Evolutionary conservation across 2,329 filamentous ascomycete species (phyloP), one percentile per base, ranked within the genome.

Genomic region (Ophiostoma quercus): DNA sequence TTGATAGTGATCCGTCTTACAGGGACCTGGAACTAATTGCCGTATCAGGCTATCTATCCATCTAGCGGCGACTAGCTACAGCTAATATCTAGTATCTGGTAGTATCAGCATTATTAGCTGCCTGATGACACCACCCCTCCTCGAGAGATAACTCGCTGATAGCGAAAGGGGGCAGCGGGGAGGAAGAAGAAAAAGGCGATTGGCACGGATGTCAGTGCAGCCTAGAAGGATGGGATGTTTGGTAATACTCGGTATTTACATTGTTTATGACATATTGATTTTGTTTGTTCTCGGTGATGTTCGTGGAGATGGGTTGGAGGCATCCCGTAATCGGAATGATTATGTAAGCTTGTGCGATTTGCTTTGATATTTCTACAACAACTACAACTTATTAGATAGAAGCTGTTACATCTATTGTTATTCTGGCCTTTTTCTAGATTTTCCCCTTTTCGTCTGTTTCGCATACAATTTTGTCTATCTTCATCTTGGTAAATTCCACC

Each of bases 91-190:
- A n/a, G n/a, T n/a, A 51, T 19, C 19, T 51, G 25, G 12, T 25
- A 25, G 34, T 34, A 34, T 34, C 3, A 34, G 25, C 25, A 34
- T 5, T 8, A 34, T 34, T 34, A 34, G 34, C 39, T 41, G 12
- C 39, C 57, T 57, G 51, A 57, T 57, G 51, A 57, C 51, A 57
- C 51, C 51, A 62, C 57, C 57, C 57, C 57, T 62, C 57, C 14
- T 62, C 57, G 12, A 62, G 54, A 57, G 51, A 57, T 57, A 57
- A 25, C 16, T 57, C 25, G 57, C 57, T 62, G 57, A 57, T 57
- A 57, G 51, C 25, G 25, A 62, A 32, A 62, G 57, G 57, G 57
- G 57, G 8, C 25, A 16, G 57, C 25, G 57, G 57, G 57, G 57
- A 25, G 25, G 57, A 62, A 62, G 57, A 11, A 62, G 57, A 62